A percentile compares a stretch with the other conserved stretches of the same genome.
Conservation (phyloP, 495 filamentous ascomycete genomes). For the Talaromyces nanjingensis region DNA sequence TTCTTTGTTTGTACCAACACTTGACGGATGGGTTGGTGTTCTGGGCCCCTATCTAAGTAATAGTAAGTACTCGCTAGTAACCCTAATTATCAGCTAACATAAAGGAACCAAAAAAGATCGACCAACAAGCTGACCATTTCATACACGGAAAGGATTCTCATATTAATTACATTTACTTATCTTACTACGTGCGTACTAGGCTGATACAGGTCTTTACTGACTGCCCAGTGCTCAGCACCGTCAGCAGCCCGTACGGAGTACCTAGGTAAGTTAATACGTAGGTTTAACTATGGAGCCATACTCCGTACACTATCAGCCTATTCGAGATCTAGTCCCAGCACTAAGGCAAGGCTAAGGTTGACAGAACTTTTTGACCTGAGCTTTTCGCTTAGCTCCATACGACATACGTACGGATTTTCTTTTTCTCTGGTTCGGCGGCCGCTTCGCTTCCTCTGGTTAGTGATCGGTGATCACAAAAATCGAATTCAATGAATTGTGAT, state of each 20-base stretch:
- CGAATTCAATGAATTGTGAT: neutral
- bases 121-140: neutral
- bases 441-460: neutral
- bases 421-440: too few species aligned
- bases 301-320: neutral
- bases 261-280: neutral
- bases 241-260: too few species aligned
- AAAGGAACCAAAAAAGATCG: neutral
- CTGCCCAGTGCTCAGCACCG: too few species aligned
- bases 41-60: too few species aligned
- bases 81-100: neutral
- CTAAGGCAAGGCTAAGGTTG: slow-evolving; percentile 6
- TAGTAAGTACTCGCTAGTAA: too few species aligned
- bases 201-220: neutral
- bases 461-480: neutral
- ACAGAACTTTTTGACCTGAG: neutral
- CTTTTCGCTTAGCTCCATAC: neutral
- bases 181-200: neutral
- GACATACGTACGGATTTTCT: too few species aligned
- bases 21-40: too few species aligned
- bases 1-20: too few species aligned
- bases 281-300: neutral
- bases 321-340: neutral
- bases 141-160: neutral
- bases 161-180: neutral